Percentiles rank a stretch among this genome's conserved stretches.
Conservation (phyloP, 108 stramenopile genomes). For the Cyclotella choctawhatcheeana region DNA sequence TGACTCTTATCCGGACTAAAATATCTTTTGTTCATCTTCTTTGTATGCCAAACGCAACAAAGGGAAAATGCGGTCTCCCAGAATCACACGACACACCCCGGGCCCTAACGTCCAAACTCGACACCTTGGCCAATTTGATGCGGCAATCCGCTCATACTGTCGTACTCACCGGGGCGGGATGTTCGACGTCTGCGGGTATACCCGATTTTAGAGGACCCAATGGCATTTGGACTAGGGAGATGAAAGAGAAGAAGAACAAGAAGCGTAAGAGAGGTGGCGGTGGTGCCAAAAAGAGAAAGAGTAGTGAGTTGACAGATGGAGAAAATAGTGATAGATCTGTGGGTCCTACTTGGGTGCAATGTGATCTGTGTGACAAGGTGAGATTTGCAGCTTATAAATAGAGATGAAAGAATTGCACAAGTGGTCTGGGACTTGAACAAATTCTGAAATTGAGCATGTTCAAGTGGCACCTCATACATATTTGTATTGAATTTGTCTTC, state of each 20-base stretch:
- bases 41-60: slow-evolving; percentile 15
- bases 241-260: slow-evolving; percentile 41
- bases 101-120: slow-evolving; percentile 57
- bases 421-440: not conserved
- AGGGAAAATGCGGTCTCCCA: slow-evolving; percentile 88
- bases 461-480: not conserved
- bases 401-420: not conserved
- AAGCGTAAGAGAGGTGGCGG: slow-evolving; percentile 13
- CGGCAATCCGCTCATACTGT: slow-evolving; percentile 59
- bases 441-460: not conserved
- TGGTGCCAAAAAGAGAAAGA: slow-evolving; percentile 14
- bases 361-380: slow-evolving; percentile 10
- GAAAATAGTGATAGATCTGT: not conserved
- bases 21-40: not conserved
- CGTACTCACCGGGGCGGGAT: slow-evolving; percentile 96
- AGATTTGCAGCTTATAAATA: not conserved
- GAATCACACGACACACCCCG: slow-evolving; percentile 73
- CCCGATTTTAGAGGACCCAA: slow-evolving; percentile 97
- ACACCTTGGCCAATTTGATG: slow-evolving; percentile 59
- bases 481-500: not conserved
- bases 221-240: slow-evolving; percentile 92
- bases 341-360: slow-evolving; percentile 12
- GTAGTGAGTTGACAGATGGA: not conserved
- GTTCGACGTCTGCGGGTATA: slow-evolving; percentile 90
- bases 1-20: not conserved